Base-by-base conservation (phyloP, 1,284 basidiomycete species). In the Microbotryum silenes-acaulis region DNA sequence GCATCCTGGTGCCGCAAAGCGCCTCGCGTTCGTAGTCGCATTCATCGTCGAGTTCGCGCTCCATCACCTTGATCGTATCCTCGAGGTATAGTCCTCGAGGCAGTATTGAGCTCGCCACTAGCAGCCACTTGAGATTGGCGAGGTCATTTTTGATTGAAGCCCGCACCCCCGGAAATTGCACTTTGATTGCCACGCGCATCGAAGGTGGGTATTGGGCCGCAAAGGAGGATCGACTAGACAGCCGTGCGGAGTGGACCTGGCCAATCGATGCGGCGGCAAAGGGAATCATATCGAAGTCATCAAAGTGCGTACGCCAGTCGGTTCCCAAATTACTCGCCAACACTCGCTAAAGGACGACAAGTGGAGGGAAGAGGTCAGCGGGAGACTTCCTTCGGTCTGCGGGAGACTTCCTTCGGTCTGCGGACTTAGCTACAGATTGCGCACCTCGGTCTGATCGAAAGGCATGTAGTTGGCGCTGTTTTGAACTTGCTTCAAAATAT, bases 401-500 rank as follows among this genome's bases (percentile, higher is more conserved):
- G 48, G 16, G 12, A 21, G 16, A 12, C 4, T 18, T 23, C 20
- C 18, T n/a, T 49, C 20, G 27, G 9, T 49, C 20, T 20, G 9
- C 16, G 44, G 21, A 16, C 14, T 12, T 42, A 14, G 37, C 12
- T 42, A 16, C 14, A 42, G 14, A 42, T 16, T 42, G 63, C 66
- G n/a, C 33, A 89, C 89, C 82, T 93, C 89, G 84, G 97, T 88
- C 75, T 98, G 96, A 87, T 88, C 93, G 67, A 92, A 86, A 0
- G 94, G 96, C 93, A 97, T 98, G 75, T 97, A 97, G 75, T 99
- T 91, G 2, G 96, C 96, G 70, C 87, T 85, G 71, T 94, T 89
- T 75, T 98, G 94, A 0, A 99, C 92, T 48, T 88, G 81, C 51
- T 91, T 82, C 72, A 98, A 85, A 42, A 98, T 87, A 61, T 84